These are phyloP conservation scores for Colletotrichum echinochloae DNA, from an alignment of 2,329 filamentous ascomycete genomes.

Conservation along the genomic window DNA sequence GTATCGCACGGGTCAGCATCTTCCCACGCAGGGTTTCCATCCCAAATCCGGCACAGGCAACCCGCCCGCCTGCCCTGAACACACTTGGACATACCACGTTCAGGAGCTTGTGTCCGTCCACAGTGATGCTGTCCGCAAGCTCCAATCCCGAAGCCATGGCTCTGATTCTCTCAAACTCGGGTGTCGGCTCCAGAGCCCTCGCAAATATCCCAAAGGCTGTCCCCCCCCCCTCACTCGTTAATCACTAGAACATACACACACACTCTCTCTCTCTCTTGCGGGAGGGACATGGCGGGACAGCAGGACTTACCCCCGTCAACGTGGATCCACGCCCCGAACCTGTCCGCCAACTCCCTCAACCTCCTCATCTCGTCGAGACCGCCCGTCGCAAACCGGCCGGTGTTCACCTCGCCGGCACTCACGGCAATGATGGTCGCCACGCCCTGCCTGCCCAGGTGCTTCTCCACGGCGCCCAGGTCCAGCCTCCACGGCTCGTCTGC, in stretches of 20 bases:
- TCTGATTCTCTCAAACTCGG: conserved; percentile 67
- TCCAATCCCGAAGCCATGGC: conserved; percentile 73
- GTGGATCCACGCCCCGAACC: conserved; percentile 86
- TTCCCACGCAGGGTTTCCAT: not conserved
- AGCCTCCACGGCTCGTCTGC: conserved; percentile 74
- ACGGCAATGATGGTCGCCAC: conserved; percentile 81
- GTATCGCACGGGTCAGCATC: not conserved
- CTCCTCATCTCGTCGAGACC: conserved; percentile 68
- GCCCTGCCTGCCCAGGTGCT: conserved; percentile 62
- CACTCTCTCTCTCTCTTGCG: too few relatives aligned
- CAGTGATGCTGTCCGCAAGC: conserved; percentile 86
- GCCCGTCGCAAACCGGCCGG: conserved; percentile 79
- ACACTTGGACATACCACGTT: conserved; percentile 74
- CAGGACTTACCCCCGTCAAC: conserved; percentile 76
- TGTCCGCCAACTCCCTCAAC: conserved; percentile 77
- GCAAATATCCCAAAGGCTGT: conserved; percentile 89
- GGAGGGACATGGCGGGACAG: not conserved
- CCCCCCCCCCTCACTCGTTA: not conserved
- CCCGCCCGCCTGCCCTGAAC: not conserved
- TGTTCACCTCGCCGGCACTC: conserved; percentile 93
- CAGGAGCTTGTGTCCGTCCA: conserved; percentile 91
- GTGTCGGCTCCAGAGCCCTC: conserved; percentile 68
- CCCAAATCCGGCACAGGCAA: not conserved
- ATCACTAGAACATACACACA: conserved; percentile 29
- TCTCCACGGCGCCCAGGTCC: conserved; percentile 74